Evolutionary conservation across 2,329 filamentous ascomycete species (phyloP).

Genomic region (Ophiostoma tasmaniense): DNA sequence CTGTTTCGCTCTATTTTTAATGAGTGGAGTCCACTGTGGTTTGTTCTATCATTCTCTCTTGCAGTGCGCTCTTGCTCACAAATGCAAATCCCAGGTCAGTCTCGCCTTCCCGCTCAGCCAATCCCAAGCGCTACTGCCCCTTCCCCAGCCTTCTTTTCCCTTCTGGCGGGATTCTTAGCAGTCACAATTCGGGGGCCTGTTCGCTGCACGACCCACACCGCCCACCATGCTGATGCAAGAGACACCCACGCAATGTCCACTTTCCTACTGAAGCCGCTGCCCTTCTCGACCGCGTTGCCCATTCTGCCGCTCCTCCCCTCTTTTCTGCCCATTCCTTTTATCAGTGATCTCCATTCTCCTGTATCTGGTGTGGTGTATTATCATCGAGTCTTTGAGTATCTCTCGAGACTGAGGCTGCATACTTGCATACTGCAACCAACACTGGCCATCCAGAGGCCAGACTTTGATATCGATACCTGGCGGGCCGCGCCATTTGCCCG

Average conservation of each 20-base stretch:
- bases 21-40: not conserved
- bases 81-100: slow-evolving; percentile 10
- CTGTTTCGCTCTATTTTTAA: not conserved
- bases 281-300: slow-evolving; percentile 6
- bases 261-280: not conserved
- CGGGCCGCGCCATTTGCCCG: slow-evolving; percentile 15
- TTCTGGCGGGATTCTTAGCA: slow-evolving; percentile 14
- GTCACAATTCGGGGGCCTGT: not conserved
- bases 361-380: not conserved
- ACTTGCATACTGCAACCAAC: not conserved
- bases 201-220: slow-evolving; percentile 4
- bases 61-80: slow-evolving; percentile 4
- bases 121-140: slow-evolving; percentile 5
- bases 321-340: not conserved
- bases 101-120: slow-evolving; percentile 10
- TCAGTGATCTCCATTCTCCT: slow-evolving; percentile 3
- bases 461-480: slow-evolving; percentile 11
- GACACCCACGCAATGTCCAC: not conserved
- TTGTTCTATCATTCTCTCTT: not conserved
- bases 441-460: slow-evolving; percentile 3
- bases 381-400: not conserved
- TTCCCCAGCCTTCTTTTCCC: slow-evolving; percentile 19
- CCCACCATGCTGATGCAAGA: not conserved
- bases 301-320: slow-evolving; percentile 6
- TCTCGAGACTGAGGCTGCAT: not conserved